Percentiles rank a stretch among this genome's conserved stretches.
Conservation (phyloP, 768 basidiomycete genomes). For the Galerina marginata region DNA sequence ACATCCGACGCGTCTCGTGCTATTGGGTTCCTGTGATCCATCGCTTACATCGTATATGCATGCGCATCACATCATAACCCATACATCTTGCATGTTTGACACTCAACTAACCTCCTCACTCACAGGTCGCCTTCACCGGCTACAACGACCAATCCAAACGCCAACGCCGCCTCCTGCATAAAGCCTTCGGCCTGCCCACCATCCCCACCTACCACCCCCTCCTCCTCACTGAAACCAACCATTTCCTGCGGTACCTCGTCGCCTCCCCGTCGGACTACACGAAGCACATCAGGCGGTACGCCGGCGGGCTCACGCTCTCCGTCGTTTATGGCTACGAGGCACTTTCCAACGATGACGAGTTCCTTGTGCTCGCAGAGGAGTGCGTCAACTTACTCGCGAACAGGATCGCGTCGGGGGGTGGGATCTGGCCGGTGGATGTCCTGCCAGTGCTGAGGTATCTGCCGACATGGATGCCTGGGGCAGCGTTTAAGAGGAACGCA, state of each 20-base stretch:
- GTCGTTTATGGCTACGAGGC: slow-evolving; percentile 69
- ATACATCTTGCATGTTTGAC: not conserved
- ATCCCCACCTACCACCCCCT: slow-evolving; percentile 65
- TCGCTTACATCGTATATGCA: not conserved
- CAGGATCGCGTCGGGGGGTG: slow-evolving; percentile 47
- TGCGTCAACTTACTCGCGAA: slow-evolving; percentile 47
- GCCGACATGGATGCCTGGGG: slow-evolving; percentile 72
- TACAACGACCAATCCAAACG: slow-evolving; percentile 68
- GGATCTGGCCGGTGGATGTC: slow-evolving; percentile 56
- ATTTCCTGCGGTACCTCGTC: slow-evolving; percentile 62
- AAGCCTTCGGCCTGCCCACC: slow-evolving; percentile 57
- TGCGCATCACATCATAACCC: slow-evolving; percentile 1
- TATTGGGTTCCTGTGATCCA: slow-evolving; percentile 10
- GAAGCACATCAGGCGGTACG: slow-evolving; percentile 52
- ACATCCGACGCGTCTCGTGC: slow-evolving; percentile 4
- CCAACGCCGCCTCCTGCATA: slow-evolving; percentile 70
- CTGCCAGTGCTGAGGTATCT: slow-evolving; percentile 57
- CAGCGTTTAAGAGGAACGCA: slow-evolving; percentile 68
- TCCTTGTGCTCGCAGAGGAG: slow-evolving; percentile 47
- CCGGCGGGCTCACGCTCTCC: slow-evolving; percentile 59
- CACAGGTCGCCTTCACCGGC: slow-evolving; percentile 65
- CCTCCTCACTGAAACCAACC: slow-evolving; percentile 58
- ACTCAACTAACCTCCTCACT: not conserved
- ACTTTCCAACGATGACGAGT: slow-evolving; percentile 40
- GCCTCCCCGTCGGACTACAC: slow-evolving; percentile 43